These are phyloP conservation scores for Neurospora sp. DNA, from an alignment of 495 filamentous ascomycete species.

Conservation along the genomic window DNA sequence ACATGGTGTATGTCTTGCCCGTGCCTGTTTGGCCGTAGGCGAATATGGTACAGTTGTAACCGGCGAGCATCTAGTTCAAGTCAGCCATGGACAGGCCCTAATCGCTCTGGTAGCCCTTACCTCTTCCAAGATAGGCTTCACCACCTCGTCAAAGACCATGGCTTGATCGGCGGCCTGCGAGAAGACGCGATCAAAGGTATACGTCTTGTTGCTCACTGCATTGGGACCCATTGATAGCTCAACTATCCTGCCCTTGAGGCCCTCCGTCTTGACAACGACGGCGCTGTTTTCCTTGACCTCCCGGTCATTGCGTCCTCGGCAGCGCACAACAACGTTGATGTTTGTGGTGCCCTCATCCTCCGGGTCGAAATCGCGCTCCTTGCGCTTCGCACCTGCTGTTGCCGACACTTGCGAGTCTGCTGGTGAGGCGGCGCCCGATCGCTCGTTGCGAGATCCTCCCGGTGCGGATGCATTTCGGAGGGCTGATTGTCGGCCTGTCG, in stretches of 20 bases:
- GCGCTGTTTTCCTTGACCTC: slow-evolving; percentile 89
- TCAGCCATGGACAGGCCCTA: neutral
- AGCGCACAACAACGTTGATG: slow-evolving; percentile 94
- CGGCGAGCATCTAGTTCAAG: slow-evolving; percentile 65
- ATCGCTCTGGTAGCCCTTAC: slow-evolving; percentile 34
- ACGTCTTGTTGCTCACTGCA: slow-evolving; percentile 88
- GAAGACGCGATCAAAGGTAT: slow-evolving; percentile 94
- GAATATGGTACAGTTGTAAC: slow-evolving; percentile 99
- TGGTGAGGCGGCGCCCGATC: slow-evolving; percentile 49
- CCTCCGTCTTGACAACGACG: slow-evolving; percentile 80
- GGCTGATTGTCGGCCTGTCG: slow-evolving; percentile 4
- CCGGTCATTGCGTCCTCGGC: slow-evolving; percentile 82
- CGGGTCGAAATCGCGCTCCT: slow-evolving; percentile 71
- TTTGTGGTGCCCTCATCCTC: slow-evolving; percentile 68
- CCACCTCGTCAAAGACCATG: slow-evolving; percentile 90
- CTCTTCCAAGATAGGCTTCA: slow-evolving; percentile 84
- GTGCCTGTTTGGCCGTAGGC: slow-evolving; percentile 97
- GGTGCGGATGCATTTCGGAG: slow-evolving; percentile 10
- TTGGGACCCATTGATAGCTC: slow-evolving; percentile 88
- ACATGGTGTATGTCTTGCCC: slow-evolving; percentile 99
- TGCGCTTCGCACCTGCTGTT: slow-evolving; percentile 55
- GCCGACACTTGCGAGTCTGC: slow-evolving; percentile 50
- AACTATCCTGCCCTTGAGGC: slow-evolving; percentile 70
- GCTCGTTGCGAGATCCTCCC: slow-evolving; percentile 24
- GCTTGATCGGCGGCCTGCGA: slow-evolving; percentile 88